Evolutionary conservation across 2,329 filamentous ascomycete species (phyloP).

Genomic region (Colletotrichum horii): DNA sequence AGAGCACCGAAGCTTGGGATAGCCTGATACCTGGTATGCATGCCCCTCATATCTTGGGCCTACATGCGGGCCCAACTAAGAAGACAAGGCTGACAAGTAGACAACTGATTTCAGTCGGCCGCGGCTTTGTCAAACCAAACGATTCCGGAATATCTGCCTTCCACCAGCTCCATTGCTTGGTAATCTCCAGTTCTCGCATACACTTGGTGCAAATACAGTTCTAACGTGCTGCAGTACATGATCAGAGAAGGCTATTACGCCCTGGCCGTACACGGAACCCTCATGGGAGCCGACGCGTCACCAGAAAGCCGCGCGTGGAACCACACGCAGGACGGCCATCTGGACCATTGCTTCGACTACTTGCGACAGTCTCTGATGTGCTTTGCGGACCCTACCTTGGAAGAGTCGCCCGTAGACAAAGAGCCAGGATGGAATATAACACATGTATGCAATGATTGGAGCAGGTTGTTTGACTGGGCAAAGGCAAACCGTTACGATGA

Average conservation of each 20-base stretch:
- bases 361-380: background rate
- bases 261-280: background rate
- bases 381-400: background rate
- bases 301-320: background rate
- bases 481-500: background rate
- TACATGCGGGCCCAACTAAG: background rate
- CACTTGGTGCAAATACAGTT: background rate
- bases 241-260: background rate
- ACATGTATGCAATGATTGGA: background rate
- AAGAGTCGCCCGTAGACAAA: background rate
- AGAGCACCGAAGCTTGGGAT: background rate
- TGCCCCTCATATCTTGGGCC: background rate
- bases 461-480: background rate
- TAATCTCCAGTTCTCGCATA: background rate
- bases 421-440: background rate
- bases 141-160: background rate
- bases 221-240: background rate
- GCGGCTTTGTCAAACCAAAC: background rate
- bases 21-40: background rate
- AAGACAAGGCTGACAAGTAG: background rate
- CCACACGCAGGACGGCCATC: background rate
- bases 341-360: background rate
- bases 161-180: background rate
- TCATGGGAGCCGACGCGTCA: background rate
- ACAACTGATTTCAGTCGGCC: background rate